Conservation (phyloP, 2,329 filamentous ascomycete species). For the Clonostachys solani region DNA sequence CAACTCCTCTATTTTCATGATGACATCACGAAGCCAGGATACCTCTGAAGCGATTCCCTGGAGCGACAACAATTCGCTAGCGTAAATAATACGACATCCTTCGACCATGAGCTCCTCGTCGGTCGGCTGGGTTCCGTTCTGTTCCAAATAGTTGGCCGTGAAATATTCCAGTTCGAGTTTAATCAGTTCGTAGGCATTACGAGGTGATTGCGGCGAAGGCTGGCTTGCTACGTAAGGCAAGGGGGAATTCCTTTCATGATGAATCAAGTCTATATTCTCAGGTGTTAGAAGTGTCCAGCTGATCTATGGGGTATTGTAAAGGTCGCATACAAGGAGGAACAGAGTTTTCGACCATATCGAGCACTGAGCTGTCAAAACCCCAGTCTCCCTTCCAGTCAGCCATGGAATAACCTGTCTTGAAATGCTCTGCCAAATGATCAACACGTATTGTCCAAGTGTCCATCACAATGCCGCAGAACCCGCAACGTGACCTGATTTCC, state of each 20-base stretch:
- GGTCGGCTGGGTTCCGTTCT: conserved; percentile 31
- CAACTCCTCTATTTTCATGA: conserved; percentile 42
- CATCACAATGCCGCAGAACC: conserved; percentile 61
- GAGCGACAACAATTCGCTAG: conserved; percentile 41
- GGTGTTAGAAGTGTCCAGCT: conserved; percentile 32
- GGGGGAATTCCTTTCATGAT: conserved; percentile 55
- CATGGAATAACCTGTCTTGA: conserved; percentile 63
- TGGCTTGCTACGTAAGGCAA: conserved; percentile 46
- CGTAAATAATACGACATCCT: conserved; percentile 55
- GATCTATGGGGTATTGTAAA: conserved; percentile 26
- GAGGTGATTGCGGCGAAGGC: conserved; percentile 37
- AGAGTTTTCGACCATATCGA: conserved; percentile 62
- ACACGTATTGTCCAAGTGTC: conserved; percentile 57
- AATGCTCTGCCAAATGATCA: conserved; percentile 64
- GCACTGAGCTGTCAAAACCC: conserved; percentile 59
- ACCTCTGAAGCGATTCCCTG: conserved; percentile 28
- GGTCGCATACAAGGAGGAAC: conserved; percentile 58
- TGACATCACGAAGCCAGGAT: conserved; percentile 55
- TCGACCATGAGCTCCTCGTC: conserved; percentile 53
- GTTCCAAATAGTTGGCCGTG: conserved; percentile 36
- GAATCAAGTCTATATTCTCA: conserved; percentile 53
- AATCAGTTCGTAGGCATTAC: conserved; percentile 57
- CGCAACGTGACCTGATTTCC: conserved; percentile 59
- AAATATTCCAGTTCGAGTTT: conserved; percentile 54
- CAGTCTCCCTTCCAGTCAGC: conserved; percentile 67